phyloP scores from a whole-genome alignment of 2,329 filamentous ascomycete genomes.

The Seiridium unicorne region DNA sequence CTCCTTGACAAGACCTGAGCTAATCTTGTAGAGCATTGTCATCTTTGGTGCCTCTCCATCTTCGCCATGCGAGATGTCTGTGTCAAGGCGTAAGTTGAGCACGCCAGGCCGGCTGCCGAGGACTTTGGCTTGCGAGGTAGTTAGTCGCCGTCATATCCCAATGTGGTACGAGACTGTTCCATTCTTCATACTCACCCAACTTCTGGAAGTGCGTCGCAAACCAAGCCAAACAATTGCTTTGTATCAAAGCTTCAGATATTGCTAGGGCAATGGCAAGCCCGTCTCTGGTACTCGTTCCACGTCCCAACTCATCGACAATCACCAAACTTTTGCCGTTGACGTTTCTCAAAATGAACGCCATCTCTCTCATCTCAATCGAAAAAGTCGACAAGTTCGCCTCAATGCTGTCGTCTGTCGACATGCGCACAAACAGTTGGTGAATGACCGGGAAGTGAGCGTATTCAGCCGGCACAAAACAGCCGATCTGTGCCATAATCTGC shows the following conservation, averaged over 20 bases:
- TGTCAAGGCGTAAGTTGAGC: conserved; percentile 76
- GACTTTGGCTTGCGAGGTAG: conserved; percentile 55
- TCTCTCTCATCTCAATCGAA: conserved; percentile 92
- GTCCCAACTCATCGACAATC: conserved; percentile 88
- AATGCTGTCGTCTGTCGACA: conserved; percentile 84
- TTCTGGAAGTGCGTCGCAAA: conserved; percentile 94
- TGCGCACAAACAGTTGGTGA: conserved; percentile 80
- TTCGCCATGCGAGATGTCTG: conserved; percentile 54
- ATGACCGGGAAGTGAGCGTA: conserved; percentile 81
- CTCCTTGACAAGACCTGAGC: conserved; percentile 67
- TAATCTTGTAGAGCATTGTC: conserved; percentile 85
- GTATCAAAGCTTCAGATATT: conserved; percentile 82
- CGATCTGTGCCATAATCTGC: conserved; percentile 91
- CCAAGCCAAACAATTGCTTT: conserved; percentile 78
- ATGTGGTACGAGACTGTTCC: neutral
- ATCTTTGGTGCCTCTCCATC: conserved; percentile 58
- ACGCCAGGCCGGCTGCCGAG: conserved; percentile 75
- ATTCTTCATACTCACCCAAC: conserved; percentile 45
- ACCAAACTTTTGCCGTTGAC: conserved; percentile 74
- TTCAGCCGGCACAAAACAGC: conserved; percentile 82
- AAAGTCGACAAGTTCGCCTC: conserved; percentile 93
- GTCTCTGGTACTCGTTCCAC: conserved; percentile 86
- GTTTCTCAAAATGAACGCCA: conserved; percentile 86
- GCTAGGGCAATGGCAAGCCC: conserved; percentile 87
- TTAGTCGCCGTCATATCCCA: neutral